phyloP scores from a whole-genome alignment of 2,329 filamentous ascomycete genomes.

The Bimuria novae-zelandiae region DNA sequence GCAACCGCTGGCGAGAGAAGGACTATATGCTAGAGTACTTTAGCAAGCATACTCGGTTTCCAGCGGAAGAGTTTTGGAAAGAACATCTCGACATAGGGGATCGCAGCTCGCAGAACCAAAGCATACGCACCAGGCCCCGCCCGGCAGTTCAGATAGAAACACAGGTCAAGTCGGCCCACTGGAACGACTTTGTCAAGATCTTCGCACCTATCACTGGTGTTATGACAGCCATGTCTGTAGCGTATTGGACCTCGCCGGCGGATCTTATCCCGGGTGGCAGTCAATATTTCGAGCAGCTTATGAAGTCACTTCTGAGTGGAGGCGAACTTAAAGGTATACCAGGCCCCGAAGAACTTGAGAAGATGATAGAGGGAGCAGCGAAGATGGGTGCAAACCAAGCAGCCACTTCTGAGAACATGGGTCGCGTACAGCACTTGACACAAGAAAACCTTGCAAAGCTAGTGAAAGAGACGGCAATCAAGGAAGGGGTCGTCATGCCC shows the following conservation, averaged over 20 bases:
- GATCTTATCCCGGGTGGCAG: constrained; percentile 43
- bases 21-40: constrained; percentile 87
- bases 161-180: constrained; percentile 54
- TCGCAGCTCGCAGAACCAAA: constrained; percentile 42
- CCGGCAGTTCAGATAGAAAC: constrained; percentile 54
- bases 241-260: constrained; percentile 47
- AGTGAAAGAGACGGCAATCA: constrained; percentile 45
- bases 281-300: constrained; percentile 42
- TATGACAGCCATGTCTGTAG: constrained; percentile 52
- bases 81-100: constrained; percentile 45
- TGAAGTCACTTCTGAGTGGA: constrained; percentile 36
- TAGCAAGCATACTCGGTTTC: constrained; percentile 74
- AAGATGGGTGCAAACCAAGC: constrained; percentile 38
- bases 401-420: constrained; percentile 30
- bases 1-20: constrained; percentile 88
- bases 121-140: constrained; percentile 36
- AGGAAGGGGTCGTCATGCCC: constrained; percentile 40
- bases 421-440: constrained; percentile 38
- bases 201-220: constrained; percentile 58
- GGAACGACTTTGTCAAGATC: constrained; percentile 58
- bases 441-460: constrained; percentile 45
- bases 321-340: constrained; percentile 42
- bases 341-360: constrained; percentile 42
- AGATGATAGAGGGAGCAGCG: constrained; percentile 43
- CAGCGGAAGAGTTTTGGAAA: constrained; percentile 62